Evolutionary conservation across 139 green algal genomes (phyloP), one percentile per base, ranked within the genome.

Genomic region (Closterium sp.): DNA sequence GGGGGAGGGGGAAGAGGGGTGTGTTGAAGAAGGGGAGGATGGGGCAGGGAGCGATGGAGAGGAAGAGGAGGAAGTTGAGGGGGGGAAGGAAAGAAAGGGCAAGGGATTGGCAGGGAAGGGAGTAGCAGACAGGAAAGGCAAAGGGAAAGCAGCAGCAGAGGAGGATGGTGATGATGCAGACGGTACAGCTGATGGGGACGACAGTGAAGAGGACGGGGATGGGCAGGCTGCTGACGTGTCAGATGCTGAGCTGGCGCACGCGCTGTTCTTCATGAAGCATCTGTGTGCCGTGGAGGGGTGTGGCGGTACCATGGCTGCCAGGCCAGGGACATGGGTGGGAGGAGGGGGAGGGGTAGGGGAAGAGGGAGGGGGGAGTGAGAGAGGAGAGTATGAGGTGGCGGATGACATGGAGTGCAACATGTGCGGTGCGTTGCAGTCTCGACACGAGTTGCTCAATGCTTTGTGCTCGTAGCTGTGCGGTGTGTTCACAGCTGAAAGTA

Each of bases 361-460:
- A n/a, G n/a, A n/a, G 2, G 88, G 89, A 6, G 19, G 50, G 3
- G 87, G 32, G 22, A 21, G 31, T 90, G 31, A 70, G 87, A 11
- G 24, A 31, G 45, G 50, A 6, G 0, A 92, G 24, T 92, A 92
- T 28, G 90, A 73, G n/a, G 19, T 30, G 31, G 29, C 79, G 11
- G 90, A 31, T 42, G 86, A 45, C 31, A 92, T 92, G 90, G 90
- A 92, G 90, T 92, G 90, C 85, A 92, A 92, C 86, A 73, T 92
- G 85, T 92, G 90, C 31, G 90, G 90, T 27, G 22, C 24, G 34
- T n/a, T 91, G 17, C 28, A 87, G 79, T 92, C 90, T 21, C 29
- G 27, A 32, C 86, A 9, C 27, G 90, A 92, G 90, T 19, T 92
- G 24, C 30, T 87, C 27, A 79, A 24, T 4, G 62, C 13, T 24